Evolutionary conservation across 2,329 filamentous ascomycete genomes (phyloP).

Genomic region (Alternaria novae-zelandiae): DNA sequence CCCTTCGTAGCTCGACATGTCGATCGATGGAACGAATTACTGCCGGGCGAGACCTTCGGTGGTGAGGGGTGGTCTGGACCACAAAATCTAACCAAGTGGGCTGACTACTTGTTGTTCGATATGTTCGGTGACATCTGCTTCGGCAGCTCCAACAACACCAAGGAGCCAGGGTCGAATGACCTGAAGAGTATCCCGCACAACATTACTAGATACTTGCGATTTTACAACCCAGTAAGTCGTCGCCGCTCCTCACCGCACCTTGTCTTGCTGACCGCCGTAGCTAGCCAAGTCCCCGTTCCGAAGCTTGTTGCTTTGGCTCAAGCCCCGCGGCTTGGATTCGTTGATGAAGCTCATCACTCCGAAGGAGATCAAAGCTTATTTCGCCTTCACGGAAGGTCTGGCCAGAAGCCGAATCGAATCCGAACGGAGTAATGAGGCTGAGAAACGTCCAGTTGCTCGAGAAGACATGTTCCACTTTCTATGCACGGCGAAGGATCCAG

Average conservation of each 20-base stretch:
- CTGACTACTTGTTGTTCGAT: conserved; percentile 51
- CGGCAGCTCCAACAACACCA: conserved; percentile 42
- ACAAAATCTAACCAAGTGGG: conserved; percentile 9
- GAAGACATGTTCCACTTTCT: conserved; percentile 52
- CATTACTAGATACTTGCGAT: conserved; percentile 11
- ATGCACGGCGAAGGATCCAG: conserved; percentile 48
- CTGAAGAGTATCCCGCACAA: conserved; percentile 17
- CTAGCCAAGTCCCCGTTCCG: conserved; percentile 14
- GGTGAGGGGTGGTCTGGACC: conserved; percentile 14
- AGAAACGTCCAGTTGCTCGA: conserved; percentile 5
- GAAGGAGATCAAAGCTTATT: conserved; percentile 7
- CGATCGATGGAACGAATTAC: conserved; percentile 21
- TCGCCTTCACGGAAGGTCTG: conserved; percentile 9
- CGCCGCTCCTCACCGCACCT: background rate
- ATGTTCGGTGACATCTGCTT: conserved; percentile 52
- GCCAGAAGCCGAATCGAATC: conserved; percentile 2
- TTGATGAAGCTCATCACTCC: conserved; percentile 12
- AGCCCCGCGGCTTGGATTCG: conserved; percentile 13
- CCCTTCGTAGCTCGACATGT: conserved; percentile 18
- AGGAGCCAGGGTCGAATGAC: conserved; percentile 28
- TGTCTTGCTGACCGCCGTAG: background rate
- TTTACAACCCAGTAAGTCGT: conserved; percentile 13
- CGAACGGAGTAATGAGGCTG: background rate
- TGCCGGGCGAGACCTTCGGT: background rate
- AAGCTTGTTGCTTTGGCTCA: conserved; percentile 17